Evolutionary conservation across 2,329 filamentous ascomycete species (phyloP).

Genomic region (Clarireedia monteithiana): DNA sequence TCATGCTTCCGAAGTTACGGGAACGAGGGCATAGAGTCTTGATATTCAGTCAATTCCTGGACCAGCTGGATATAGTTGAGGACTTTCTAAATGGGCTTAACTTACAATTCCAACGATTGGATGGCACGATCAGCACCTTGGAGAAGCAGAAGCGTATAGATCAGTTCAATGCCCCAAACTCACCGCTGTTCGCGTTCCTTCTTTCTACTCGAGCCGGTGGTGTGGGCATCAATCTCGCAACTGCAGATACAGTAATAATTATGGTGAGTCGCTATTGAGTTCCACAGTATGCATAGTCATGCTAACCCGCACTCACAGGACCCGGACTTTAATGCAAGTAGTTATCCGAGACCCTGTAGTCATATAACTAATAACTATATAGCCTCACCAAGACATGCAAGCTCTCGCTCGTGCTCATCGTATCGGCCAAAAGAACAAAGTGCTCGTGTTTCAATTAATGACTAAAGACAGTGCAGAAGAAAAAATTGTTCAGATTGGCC

Average conservation of each 20-base stretch:
- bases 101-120: conserved; percentile 69
- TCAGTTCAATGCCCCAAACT: conserved; percentile 80
- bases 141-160: conserved; percentile 95
- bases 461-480: conserved; percentile 86
- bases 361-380: conserved; percentile 36
- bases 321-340: conserved; percentile 26
- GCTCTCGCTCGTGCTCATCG: conserved; percentile 89
- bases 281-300: background rate
- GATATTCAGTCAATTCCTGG: conserved; percentile 92
- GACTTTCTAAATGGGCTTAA: conserved; percentile 78
- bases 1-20: conserved; percentile 80
- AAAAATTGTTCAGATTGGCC: conserved; percentile 91
- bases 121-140: conserved; percentile 72
- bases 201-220: conserved; percentile 91
- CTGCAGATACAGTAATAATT: conserved; percentile 96
- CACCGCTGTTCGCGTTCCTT: conserved; percentile 79
- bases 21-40: conserved; percentile 83
- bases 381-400: conserved; percentile 91
- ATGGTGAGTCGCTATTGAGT: conserved; percentile 49
- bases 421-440: conserved; percentile 93
- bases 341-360: background rate
- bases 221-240: conserved; percentile 95
- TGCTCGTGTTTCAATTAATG: conserved; percentile 90
- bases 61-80: conserved; percentile 82
- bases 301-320: conserved; percentile 20